Conservation (phyloP, 1,284 basidiomycete species). For the Puccinia polysora region DNA sequence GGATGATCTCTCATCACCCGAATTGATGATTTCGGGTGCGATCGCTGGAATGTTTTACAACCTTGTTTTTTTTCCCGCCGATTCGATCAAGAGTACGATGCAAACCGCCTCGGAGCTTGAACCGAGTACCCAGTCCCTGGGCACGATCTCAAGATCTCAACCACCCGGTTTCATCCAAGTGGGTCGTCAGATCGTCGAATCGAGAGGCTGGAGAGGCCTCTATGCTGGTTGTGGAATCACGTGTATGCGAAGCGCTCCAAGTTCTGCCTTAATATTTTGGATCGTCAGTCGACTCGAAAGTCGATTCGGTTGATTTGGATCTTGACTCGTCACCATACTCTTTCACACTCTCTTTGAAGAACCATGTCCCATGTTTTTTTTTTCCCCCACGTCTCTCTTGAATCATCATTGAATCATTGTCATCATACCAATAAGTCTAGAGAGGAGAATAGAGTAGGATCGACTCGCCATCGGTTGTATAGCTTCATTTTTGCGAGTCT, state of each 20-base stretch:
- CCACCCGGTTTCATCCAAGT: conserved; percentile 65
- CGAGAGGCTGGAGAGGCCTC: conserved; percentile 73
- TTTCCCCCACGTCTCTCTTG: too few species aligned
- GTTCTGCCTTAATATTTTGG: conserved; percentile 83
- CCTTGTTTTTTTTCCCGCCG: conserved; percentile 76
- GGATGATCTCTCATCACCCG: conserved; percentile 65
- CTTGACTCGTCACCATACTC: too few species aligned
- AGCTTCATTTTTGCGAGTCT: too few species aligned
- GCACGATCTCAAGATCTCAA: conserved; percentile 40
- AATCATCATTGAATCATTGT: too few species aligned
- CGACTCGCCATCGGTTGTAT: too few species aligned
- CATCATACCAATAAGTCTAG: too few species aligned
- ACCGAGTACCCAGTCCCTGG: conserved; percentile 53
- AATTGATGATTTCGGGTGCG: conserved; percentile 80
- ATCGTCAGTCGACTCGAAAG: conserved; percentile 58
- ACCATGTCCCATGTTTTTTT: too few species aligned
- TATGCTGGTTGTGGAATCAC: conserved; percentile 94
- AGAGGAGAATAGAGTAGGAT: too few species aligned
- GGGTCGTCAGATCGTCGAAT: conserved; percentile 68
- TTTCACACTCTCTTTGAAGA: too few species aligned
- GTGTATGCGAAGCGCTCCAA: conserved; percentile 76
- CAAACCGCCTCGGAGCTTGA: conserved; percentile 87
- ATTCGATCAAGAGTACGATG: conserved; percentile 88
- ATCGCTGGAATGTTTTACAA: conserved; percentile 82
- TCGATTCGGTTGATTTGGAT: conserved; percentile 49